These are phyloP conservation scores for Apium graveolens DNA, from an alignment of 129 eudicot species.

Conservation along the genomic window DNA sequence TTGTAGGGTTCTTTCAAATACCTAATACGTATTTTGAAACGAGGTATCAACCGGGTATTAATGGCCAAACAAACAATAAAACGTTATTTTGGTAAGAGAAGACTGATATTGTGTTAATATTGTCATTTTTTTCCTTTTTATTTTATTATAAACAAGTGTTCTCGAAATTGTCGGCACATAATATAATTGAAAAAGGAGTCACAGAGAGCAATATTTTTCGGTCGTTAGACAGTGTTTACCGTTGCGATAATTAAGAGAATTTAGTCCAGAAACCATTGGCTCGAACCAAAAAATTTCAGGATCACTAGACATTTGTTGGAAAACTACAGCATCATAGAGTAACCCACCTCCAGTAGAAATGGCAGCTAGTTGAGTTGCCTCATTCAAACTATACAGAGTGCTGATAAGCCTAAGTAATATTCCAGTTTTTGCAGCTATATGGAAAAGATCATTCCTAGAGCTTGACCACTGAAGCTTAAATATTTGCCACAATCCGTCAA, in stretches of 20 bases:
- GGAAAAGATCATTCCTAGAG: conserved; percentile 82
- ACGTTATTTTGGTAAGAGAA: too few relatives aligned
- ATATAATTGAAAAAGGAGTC: conserved; percentile 3
- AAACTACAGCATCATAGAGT: conserved; percentile 47
- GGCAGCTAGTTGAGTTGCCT: conserved; percentile 78
- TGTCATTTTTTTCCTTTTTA: too few relatives aligned
- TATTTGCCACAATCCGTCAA: conserved; percentile 98
- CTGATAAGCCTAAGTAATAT: conserved; percentile 78
- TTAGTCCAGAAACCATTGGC: neutral
- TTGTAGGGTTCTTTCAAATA: too few relatives aligned
- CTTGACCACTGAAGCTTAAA: conserved; percentile 93
- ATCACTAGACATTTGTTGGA: conserved; percentile 56
- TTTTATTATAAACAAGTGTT: neutral
- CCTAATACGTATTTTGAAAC: too few relatives aligned
- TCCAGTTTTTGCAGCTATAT: conserved; percentile 88
- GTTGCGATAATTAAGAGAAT: conserved; percentile 15
- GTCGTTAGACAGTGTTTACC: conserved; percentile 31
- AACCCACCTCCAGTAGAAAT: conserved; percentile 58
- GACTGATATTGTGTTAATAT: too few relatives aligned
- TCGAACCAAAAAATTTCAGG: conserved; percentile 44
- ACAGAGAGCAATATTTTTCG: conserved; percentile 39
- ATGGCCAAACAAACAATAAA: too few relatives aligned
- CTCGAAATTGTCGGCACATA: neutral
- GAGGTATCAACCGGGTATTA: too few relatives aligned
- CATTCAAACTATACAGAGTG: conserved; percentile 83